Base-by-base conservation (phyloP, 768 basidiomycete species). In the Suillus plorans region DNA sequence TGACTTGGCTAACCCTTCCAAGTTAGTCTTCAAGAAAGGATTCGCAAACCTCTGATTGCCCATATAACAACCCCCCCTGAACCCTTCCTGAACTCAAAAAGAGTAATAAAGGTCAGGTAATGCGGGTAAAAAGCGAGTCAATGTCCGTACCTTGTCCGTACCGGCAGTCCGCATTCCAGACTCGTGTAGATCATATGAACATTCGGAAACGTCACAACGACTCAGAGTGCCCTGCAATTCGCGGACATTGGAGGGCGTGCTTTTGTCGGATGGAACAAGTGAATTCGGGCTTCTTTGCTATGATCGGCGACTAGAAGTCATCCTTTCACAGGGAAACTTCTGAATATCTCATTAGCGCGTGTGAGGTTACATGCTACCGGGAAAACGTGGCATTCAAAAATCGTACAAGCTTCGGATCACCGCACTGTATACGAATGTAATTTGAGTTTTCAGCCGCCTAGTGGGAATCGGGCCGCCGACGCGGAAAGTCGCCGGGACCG, bases 191-290 rank as follows among this genome's bases (percentile, higher is more conserved):
- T 55, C 5, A 55, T 31, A 55, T 55, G 36, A 34, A 20, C 53
- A 12, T 12, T 36, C 53, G 31, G 34, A 55, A n/a, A 34, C 53
- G 34, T n/a, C 18, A n/a, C 53, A 34, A 20, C 12, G 47, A 63
- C 53, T 22, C 50, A 64, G 13, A 49, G 65, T 58, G 28, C 66
- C 63, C 41, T 63, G 45, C 50, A 66, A 57, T 64, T 44, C 65
- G 65, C 60, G 73, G 73, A 7, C 53, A 63, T 70, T 74, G 67
- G 65, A 18, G 37, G 74, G 68, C 37, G 62, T 67, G 70, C 44
- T 49, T 31, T 47, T 66, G 41, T 16, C 68, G 60, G 45, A 70
- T 70, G 64, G 62, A 55, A 31, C 12, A 60, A 39, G 70, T 69
- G 63, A 55, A 31, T 34, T 20, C 59, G 16, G 18, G 2, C 37